Evolutionary conservation across 345 rosid species (phyloP).

Genomic region (Garcia nutans): DNA sequence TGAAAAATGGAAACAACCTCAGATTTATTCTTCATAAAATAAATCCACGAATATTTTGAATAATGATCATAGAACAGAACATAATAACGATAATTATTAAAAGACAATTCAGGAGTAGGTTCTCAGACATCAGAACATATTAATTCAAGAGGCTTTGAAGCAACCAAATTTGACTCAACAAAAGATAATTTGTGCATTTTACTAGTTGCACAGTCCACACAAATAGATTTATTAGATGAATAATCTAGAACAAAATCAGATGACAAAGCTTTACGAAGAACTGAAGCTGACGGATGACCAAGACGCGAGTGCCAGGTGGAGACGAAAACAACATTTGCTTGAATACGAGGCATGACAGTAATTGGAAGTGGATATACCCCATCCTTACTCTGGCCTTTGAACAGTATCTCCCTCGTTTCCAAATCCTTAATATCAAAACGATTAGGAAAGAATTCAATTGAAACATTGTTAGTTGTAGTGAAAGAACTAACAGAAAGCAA

Average conservation of each 20-base stretch:
- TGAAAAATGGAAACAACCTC: background rate
- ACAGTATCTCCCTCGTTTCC: too few relatives aligned
- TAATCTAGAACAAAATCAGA: background rate
- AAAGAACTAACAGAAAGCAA: too few relatives aligned
- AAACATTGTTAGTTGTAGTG: too few relatives aligned
- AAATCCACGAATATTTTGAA: background rate
- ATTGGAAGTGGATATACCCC: too few relatives aligned
- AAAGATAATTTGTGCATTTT: background rate
- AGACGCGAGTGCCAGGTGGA: background rate
- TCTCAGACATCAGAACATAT: background rate
- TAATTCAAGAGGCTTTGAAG: background rate
- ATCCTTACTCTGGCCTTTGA: too few relatives aligned
- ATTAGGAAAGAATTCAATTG: too few relatives aligned
- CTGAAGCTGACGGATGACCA: background rate
- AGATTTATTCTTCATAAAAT: background rate
- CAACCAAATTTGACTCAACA: background rate
- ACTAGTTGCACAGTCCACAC: background rate
- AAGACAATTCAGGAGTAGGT: background rate
- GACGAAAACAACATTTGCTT: too few relatives aligned
- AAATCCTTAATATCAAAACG: too few relatives aligned
- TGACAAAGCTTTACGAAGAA: too few relatives aligned
- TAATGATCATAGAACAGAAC: background rate
- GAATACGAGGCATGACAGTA: too few relatives aligned
- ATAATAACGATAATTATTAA: background rate
- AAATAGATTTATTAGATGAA: too few relatives aligned